These are phyloP conservation scores for Tagetes patula DNA, from an alignment of 129 eudicot genomes.

Conservation along the genomic window DNA sequence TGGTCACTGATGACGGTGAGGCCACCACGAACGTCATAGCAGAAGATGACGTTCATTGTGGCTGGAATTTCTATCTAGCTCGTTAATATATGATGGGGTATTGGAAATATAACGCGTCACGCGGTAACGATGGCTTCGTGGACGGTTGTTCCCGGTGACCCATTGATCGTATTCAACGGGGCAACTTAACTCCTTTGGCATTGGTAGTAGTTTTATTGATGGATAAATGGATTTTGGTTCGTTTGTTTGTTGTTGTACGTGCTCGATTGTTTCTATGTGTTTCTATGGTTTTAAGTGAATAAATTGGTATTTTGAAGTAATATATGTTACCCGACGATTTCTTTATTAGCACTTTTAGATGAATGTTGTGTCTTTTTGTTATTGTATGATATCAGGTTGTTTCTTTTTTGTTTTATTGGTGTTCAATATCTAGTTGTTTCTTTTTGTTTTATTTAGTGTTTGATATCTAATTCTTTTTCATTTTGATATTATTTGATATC, in stretches of 20 bases:
- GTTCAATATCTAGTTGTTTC: background rate
- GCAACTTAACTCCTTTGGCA: constrained; percentile 46
- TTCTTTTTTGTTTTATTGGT: background rate
- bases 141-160: background rate
- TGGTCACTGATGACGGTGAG: too few relatives aligned
- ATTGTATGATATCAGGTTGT: background rate
- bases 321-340: background rate
- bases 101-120: background rate
- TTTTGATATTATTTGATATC: too few relatives aligned
- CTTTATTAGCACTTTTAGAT: background rate
- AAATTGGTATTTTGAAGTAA: background rate
- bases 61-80: constrained; percentile 4
- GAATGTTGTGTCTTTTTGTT: background rate
- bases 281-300: constrained; percentile 11
- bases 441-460: too few relatives aligned
- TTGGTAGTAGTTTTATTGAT: constrained; percentile 8
- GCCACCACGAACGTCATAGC: constrained; percentile 4
- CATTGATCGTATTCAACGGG: constrained; percentile 30
- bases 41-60: constrained; percentile 16
- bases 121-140: background rate
- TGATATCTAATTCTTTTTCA: too few relatives aligned
- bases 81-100: constrained; percentile 23
- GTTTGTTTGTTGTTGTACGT: constrained; percentile 18
- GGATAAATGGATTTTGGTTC: constrained; percentile 30
- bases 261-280: constrained; percentile 11